Evolutionary conservation across 2,329 filamentous ascomycete species (phyloP).

Genomic region (Lasiodiplodia sp.): DNA sequence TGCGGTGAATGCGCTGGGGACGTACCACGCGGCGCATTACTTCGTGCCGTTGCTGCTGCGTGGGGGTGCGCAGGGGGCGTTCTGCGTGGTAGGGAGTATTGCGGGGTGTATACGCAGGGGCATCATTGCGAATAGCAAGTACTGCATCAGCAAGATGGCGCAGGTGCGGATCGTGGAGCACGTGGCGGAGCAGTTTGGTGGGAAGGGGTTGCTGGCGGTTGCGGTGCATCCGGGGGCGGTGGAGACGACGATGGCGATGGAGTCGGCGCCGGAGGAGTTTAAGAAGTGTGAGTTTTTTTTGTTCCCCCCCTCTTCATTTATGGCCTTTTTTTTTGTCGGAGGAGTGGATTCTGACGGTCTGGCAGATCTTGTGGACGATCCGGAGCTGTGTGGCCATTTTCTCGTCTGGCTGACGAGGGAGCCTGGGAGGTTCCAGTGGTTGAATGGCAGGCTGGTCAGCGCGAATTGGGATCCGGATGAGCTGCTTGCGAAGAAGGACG

Average conservation of each 20-base stretch:
- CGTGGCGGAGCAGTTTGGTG: constrained; percentile 44
- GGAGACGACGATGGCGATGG: constrained; percentile 44
- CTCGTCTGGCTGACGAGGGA: constrained; percentile 19
- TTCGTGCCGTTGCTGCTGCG: constrained; percentile 41
- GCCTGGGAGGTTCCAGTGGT: constrained; percentile 2
- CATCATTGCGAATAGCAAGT: constrained; percentile 49
- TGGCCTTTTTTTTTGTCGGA: background rate
- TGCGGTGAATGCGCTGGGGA: constrained; percentile 47
- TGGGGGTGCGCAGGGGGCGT: constrained; percentile 36
- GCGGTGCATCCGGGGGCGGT: constrained; percentile 49
- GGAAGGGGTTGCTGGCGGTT: constrained; percentile 39
- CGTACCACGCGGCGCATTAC: constrained; percentile 47
- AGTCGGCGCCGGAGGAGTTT: constrained; percentile 37
- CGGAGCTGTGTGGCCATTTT: constrained; percentile 28
- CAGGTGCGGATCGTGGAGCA: constrained; percentile 49
- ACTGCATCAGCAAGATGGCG: constrained; percentile 48
- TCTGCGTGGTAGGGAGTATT: constrained; percentile 38
- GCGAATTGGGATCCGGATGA: constrained; percentile 38
- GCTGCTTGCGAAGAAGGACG: constrained; percentile 34
- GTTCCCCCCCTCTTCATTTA: background rate
- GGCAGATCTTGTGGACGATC: constrained; percentile 37
- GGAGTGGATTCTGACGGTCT: constrained; percentile 43
- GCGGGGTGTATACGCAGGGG: constrained; percentile 47
- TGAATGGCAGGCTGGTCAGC: constrained; percentile 24
- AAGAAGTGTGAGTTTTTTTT: constrained; percentile 12